Evolutionary conservation across 2,329 filamentous ascomycete species (phyloP).

Genomic region (Phialophora expanda): DNA sequence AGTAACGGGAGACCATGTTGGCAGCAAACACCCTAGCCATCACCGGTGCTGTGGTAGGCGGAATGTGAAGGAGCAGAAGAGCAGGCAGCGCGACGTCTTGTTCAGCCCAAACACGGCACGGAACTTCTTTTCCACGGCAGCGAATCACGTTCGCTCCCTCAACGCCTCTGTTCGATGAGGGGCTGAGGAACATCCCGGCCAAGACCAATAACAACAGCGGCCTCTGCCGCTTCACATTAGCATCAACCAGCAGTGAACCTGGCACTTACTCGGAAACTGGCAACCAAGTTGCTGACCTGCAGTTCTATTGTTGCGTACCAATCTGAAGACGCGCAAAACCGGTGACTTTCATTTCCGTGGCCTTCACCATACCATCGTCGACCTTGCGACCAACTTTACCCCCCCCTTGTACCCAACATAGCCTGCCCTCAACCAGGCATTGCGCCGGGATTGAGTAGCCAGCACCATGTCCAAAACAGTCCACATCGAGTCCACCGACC

Average conservation of each 20-base stretch:
- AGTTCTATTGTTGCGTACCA: not conserved
- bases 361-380: not conserved
- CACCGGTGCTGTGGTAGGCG: not conserved
- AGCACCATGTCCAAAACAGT: constrained; percentile 51
- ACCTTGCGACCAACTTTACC: not conserved
- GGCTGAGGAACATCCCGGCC: constrained; percentile 9
- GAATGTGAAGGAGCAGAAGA: not conserved
- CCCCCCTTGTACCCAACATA: not conserved
- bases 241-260: not conserved
- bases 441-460: constrained; percentile 10
- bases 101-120: not conserved
- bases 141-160: not conserved
- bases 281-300: constrained; percentile 4
- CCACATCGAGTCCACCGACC: constrained; percentile 66
- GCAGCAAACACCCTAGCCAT: not conserved
- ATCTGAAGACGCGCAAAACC: not conserved
- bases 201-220: constrained; percentile 8
- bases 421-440: constrained; percentile 2
- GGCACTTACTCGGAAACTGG: not conserved
- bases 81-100: not conserved
- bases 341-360: not conserved
- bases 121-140: constrained; percentile 5
- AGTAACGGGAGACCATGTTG: not conserved
- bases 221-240: constrained; percentile 5
- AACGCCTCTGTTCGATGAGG: not conserved